Conservation (phyloP, 2,329 filamentous ascomycete species). For the Clonostachys sp. region DNA sequence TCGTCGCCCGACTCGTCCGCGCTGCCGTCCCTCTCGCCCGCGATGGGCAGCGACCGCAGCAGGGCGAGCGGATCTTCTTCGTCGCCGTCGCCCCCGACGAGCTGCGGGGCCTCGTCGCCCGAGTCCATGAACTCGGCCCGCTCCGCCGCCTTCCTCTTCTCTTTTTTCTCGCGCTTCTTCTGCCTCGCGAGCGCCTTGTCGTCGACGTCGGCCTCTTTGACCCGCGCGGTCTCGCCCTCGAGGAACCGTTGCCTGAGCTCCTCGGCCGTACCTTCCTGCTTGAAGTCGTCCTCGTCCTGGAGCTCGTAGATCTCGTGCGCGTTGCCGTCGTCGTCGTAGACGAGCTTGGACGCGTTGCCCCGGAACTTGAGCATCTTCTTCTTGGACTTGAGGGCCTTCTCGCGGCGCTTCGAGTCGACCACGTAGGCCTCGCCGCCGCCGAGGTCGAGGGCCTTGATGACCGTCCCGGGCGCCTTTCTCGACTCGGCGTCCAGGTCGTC, state of each 20-base stretch:
- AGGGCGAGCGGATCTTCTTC: constrained; percentile 52
- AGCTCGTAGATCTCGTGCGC: constrained; percentile 85
- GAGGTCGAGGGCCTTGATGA: constrained; percentile 58
- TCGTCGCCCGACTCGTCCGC: constrained; percentile 26
- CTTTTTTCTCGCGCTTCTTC: constrained; percentile 71
- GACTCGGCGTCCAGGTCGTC: constrained; percentile 55
- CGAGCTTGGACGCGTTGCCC: constrained; percentile 76
- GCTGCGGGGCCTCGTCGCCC: constrained; percentile 19
- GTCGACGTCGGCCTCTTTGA: constrained; percentile 69
- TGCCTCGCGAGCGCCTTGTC: constrained; percentile 80
- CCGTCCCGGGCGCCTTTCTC: constrained; percentile 23
- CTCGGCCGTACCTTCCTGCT: constrained; percentile 67
- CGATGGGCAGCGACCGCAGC: constrained; percentile 51
- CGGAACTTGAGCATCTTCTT: constrained; percentile 91
- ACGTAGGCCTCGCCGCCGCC: constrained; percentile 71
- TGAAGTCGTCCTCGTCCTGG: constrained; percentile 79
- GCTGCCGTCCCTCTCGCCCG: constrained; percentile 20
- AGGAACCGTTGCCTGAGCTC: constrained; percentile 75
- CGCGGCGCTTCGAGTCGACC: constrained; percentile 90
- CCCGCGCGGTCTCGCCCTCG: constrained; percentile 66
- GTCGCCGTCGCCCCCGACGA: constrained; percentile 26
- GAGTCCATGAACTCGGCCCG: constrained; percentile 33
- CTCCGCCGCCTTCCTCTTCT: constrained; percentile 65
- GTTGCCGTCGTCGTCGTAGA: constrained; percentile 90
- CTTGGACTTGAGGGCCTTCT: constrained; percentile 93